Percentiles rank a stretch among this genome's conserved stretches.
Evolutionary conservation across 2,329 filamentous ascomycete genomes (phyloP).

Genomic region (Coniochaeta pulveracea): DNA sequence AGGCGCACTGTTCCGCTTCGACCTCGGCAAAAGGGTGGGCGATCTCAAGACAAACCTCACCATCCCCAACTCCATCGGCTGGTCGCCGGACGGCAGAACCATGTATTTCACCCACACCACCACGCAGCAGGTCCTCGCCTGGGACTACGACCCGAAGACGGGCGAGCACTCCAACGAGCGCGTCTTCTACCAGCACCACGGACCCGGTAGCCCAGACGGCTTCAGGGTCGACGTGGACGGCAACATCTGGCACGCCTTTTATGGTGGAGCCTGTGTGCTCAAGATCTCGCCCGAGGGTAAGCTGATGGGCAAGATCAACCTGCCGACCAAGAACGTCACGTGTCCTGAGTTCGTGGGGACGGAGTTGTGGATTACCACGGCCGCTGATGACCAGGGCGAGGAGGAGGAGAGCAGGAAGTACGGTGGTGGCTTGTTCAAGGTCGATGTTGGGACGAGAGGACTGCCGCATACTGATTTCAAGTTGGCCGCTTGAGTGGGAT

Average conservation of each 20-base stretch:
- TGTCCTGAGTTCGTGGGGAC: constrained; percentile 71
- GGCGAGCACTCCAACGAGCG: constrained; percentile 58
- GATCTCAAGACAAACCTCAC: constrained; percentile 52
- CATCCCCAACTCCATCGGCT: constrained; percentile 79
- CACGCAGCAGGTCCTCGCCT: constrained; percentile 57
- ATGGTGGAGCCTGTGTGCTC: constrained; percentile 65
- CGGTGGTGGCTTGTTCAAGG: constrained; percentile 62
- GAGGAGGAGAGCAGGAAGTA: constrained; percentile 52
- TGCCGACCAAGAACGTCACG: constrained; percentile 71
- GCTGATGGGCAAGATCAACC: constrained; percentile 60
- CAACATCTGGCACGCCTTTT: constrained; percentile 84
- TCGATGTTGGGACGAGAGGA: constrained; percentile 65
- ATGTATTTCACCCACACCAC: constrained; percentile 81
- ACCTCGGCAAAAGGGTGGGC: constrained; percentile 46
- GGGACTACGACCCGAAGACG: constrained; percentile 57
- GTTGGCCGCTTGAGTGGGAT: constrained; percentile 17
- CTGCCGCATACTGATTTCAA: constrained; percentile 53
- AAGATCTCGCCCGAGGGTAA: constrained; percentile 60
- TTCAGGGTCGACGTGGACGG: constrained; percentile 76
- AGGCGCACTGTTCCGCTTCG: constrained; percentile 67
- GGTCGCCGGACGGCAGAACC: constrained; percentile 60
- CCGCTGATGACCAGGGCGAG: constrained; percentile 52
- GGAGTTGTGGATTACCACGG: constrained; percentile 69
- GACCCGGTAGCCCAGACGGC: constrained; percentile 64
- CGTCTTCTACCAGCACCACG: constrained; percentile 60